phyloP scores from a whole-genome alignment of 1,139 yeast species.

The Suhomyces wounanorum region DNA sequence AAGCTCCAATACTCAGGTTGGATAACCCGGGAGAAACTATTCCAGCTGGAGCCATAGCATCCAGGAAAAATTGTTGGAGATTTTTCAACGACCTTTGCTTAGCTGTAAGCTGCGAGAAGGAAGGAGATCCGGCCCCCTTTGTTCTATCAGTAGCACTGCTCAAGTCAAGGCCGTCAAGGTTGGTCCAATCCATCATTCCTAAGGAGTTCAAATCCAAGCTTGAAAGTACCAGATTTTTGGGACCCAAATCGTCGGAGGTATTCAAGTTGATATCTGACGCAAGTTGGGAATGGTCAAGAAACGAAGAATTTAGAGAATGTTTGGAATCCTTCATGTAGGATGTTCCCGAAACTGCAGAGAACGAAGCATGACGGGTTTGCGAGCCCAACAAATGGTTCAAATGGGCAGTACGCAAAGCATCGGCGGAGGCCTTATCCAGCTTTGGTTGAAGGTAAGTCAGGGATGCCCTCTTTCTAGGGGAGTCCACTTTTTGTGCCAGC shows the following conservation, averaged over 20 bases:
- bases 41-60: slow-evolving; percentile 5
- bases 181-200: slow-evolving; percentile 38
- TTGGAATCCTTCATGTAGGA: slow-evolving; percentile 59
- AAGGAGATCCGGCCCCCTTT: slow-evolving; percentile 15
- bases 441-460: slow-evolving; percentile 1
- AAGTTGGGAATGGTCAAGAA: slow-evolving; percentile 41
- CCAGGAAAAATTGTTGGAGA: slow-evolving; percentile 19
- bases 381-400: slow-evolving; percentile 14
- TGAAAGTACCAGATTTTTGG: slow-evolving; percentile 22
- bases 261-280: slow-evolving; percentile 67
- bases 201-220: slow-evolving; percentile 29
- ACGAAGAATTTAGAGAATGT: slow-evolving; percentile 28
- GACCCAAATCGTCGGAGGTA: slow-evolving; percentile 27
- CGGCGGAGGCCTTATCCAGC: slow-evolving; percentile 8
- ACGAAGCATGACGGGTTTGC: slow-evolving; percentile 65
- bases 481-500: slow-evolving; percentile 4
- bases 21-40: background rate
- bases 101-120: slow-evolving; percentile 13
- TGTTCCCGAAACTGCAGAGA: slow-evolving; percentile 74
- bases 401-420: slow-evolving; percentile 6
- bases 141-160: slow-evolving; percentile 12
- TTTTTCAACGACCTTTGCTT: slow-evolving; percentile 18
- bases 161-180: slow-evolving; percentile 28
- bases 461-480: slow-evolving; percentile 4
- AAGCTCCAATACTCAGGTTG: slow-evolving; percentile 21